Evolutionary conservation across 2,329 filamentous ascomycete species (phyloP), one percentile per base, ranked within the genome.

Genomic region (Chalara sp.): DNA sequence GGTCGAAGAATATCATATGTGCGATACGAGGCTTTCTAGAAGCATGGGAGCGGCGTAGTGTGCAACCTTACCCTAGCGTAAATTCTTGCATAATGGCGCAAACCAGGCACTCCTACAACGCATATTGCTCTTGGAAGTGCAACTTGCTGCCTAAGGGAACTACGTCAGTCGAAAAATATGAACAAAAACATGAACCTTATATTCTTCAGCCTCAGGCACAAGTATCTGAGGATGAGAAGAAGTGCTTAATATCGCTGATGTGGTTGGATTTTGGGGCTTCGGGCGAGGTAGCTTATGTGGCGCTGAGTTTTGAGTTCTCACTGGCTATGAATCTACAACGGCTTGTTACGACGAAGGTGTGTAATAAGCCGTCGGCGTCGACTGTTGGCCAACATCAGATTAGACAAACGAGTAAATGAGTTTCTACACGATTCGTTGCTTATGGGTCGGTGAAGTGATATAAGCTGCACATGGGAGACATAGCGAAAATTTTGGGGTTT

Each of bases 301-400:
- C 73, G 29, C 70, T 72, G 6, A 76, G 73, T 21, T 75, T 73
- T 8, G 74, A 74, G 6, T 66, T 76, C 32, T 70, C 72, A 11
- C 58, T 78, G 43, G 75, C 75, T 5, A 66, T 72, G 6, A 73
- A 76, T 54, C 64, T 78, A 6, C 73, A 74, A 28, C 72, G 76
- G 47, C 77, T 78, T 72, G 74, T 77, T 6, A 74, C 77, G 56
- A 72, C 73, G 0, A 76, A 74, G 13, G 73, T 76, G 1, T 77
- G 74, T 75, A 76, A 76, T 46, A 76, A 77, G 54, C 71, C 73
- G 2, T 61, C 76, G n/a, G 62, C 59, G 29, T 55, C 53, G 37
- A 53, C 46, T 45, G 51, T 56, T 41, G 51, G 44, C 30, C 57
- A 54, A 47, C 54, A 49, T 28, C 49, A 58, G 46, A 44, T 47